Evolutionary conservation across 148 eudicot genomes (phyloP), one percentile per base, ranked within the genome.

Genomic region (Rhododendron griersonianum): DNA sequence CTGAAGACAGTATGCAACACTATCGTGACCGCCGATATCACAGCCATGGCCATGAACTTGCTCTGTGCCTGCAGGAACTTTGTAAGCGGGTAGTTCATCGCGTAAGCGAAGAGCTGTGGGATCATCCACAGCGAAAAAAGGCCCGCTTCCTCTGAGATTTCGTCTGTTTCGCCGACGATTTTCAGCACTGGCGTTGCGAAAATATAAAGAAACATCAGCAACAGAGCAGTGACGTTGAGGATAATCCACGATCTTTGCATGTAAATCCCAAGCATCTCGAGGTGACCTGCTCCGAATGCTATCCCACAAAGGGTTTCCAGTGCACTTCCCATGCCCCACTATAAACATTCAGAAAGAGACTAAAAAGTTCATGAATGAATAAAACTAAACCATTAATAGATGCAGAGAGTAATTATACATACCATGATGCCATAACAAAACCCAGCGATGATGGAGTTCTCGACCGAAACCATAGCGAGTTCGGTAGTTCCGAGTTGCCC

Each of bases 1-100:
- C 93, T 93, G 84, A 94, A 91, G 1, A 92, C n/a, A 0, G 89
- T 83, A 61, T 94, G 97, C 35, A 91, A 15, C n/a, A 78, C 87
- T 5, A 73, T 91, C 0, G 92, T 90, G 45, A 50, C 84, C 0
- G 93, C 91, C 0, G 90, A 63, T n/a, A 90, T 88, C 81, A 45
- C 82, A 0, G 92, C 88, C 92, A 90, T 90, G 9, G 63, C 90
- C 86, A 83, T 80, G 78, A 90, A 85, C 86, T 87, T 90, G 88
- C 89, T 88, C 74, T 90, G 92, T 7, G 92, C 83, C 55, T 90
- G 92, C 61, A 90, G n/a, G 48, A 88, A 90, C 82, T 90, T 90
- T 15, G 86, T 84, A 9, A 77, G 86, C 1, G 92, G 92, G 33
- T 85, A 90, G 23, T 78, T 74, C 63, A 90, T 13, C 1, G 90